Evolutionary conservation across 116 monocot species (phyloP), one percentile per base, ranked within the genome.

Genomic region (Cymodocea nodosa): DNA sequence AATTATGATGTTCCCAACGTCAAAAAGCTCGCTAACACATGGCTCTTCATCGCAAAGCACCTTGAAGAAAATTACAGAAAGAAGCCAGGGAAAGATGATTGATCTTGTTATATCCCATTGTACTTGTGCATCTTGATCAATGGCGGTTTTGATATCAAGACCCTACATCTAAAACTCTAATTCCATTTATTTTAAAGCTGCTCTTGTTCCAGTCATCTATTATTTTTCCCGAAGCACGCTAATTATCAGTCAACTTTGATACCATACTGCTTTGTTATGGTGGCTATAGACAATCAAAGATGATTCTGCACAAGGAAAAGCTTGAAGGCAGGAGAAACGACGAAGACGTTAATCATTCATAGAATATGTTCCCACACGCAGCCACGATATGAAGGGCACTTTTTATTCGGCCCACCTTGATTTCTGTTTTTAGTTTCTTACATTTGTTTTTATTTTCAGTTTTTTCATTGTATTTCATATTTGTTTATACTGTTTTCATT

Each of bases 1-100:
- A 89, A 82, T 48, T 84, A 82, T 68, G 75, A 78, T 66, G 77
- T 84, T 50, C 89, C 89, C 6, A 77, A 82, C 36, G 70, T 89
- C 35, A 77, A 79, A 70, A 73, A 82, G 69, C 66, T 77, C 9
- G 37, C 62, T 17, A 59, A 73, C 63, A 66, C 71, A 34, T 77
- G 65, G 58, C 36, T 85, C 23, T 70, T 76, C 23, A 50, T 56
- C 53, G 84, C 80, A 23, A 84, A 80, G 68, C 63, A 75, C n/a
- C 35, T 80, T 19, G 84, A 84, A 75, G 80, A 84, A 77, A 74
- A 60, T 5, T 77, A 80, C 60, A 71, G 80, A 56, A 84, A 84
- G 61, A 84, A 84, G 53, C 80, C 80, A 55, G 74, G 60, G 20
- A 64, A 70, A 66, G 76, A 76, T 18, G 68, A 76, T 50, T 65